Percentiles rank a stretch among this genome's conserved stretches.
Conservation (phyloP, 148 eudicot genomes). For the Suaeda aralocaspica region DNA sequence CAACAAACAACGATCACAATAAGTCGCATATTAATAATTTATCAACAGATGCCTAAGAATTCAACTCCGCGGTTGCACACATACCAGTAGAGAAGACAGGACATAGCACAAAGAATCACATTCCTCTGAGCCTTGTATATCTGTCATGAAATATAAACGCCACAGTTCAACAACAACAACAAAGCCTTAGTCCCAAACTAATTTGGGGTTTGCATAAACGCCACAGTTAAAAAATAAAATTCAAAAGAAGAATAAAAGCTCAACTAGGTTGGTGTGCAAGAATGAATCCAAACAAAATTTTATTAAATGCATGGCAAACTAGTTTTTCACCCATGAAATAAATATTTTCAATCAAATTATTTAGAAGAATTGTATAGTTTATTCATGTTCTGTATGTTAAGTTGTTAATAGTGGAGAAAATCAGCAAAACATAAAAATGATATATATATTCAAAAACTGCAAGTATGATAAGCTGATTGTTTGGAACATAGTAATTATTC, state of each 20-base stretch:
- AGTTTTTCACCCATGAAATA: too few species aligned
- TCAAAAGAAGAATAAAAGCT: background rate
- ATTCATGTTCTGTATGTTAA: too few species aligned
- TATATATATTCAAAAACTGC: too few species aligned
- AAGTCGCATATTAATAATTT: background rate
- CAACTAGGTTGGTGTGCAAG: background rate
- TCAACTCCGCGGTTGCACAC: background rate
- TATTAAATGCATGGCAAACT: background rate
- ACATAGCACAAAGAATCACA: constrained; percentile 54
- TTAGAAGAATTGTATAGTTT: too few species aligned
- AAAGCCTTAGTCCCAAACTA: too few species aligned
- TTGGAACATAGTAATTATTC: too few species aligned
- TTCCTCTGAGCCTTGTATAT: constrained; percentile 89
- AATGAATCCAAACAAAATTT: background rate
- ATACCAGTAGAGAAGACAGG: constrained; percentile 92
- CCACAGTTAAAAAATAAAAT: background rate
- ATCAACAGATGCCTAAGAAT: background rate
- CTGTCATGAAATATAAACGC: constrained; percentile 34
- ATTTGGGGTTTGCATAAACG: too few species aligned
- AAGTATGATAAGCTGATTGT: too few species aligned
- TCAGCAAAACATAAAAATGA: too few species aligned
- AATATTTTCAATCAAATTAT: too few species aligned
- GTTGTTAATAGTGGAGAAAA: too few species aligned
- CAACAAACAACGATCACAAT: background rate
- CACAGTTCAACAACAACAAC: background rate